Percentiles rank a stretch among this genome's conserved stretches.
These are phyloP conservation scores for Streptanthus diversifolius DNA, from an alignment of 345 rosid genomes.

Conservation along the genomic window DNA sequence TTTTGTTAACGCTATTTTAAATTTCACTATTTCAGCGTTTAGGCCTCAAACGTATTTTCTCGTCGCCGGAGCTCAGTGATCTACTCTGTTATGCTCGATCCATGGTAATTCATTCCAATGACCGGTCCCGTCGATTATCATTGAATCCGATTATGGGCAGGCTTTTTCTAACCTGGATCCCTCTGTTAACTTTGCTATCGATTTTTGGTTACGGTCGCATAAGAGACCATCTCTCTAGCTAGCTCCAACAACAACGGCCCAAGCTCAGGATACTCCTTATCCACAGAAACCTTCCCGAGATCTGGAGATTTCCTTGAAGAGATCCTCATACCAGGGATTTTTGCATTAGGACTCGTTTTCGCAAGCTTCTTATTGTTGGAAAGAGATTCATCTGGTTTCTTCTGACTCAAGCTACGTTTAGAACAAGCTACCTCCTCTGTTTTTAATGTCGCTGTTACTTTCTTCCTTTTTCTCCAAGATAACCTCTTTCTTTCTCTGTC, in stretches of 20 bases:
- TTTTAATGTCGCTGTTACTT: slow-evolving; percentile 19
- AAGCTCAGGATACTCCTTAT: slow-evolving; percentile 52
- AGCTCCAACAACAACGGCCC: slow-evolving; percentile 73
- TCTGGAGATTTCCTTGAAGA: slow-evolving; percentile 43
- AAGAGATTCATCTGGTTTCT: slow-evolving; percentile 27
- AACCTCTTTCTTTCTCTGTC: slow-evolving; percentile 53
- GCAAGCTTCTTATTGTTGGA: slow-evolving; percentile 28
- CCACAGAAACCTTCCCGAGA: slow-evolving; percentile 38
- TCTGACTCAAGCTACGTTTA: slow-evolving; percentile 29
- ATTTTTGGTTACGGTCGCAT: slow-evolving; percentile 33
- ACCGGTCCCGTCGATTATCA: not conserved
- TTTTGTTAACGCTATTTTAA: not conserved
- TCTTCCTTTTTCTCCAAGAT: slow-evolving; percentile 44
- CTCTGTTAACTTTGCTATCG: slow-evolving; percentile 19
- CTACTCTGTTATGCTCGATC: slow-evolving; percentile 20
- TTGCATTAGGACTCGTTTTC: slow-evolving; percentile 41
- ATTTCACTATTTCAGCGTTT: not conserved
- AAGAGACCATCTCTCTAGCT: slow-evolving; percentile 59
- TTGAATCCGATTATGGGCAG: slow-evolving; percentile 16
- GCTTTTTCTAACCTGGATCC: slow-evolving; percentile 12
- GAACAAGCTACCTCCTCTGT: slow-evolving; percentile 31
- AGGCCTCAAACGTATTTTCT: not conserved
- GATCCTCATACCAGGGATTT: slow-evolving; percentile 33
- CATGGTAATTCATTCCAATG: not conserved
- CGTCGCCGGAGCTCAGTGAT: slow-evolving; percentile 27